These are phyloP conservation scores for Xylaria hypoxylon DNA, from an alignment of 2,329 filamentous ascomycete species.

Conservation along the genomic window DNA sequence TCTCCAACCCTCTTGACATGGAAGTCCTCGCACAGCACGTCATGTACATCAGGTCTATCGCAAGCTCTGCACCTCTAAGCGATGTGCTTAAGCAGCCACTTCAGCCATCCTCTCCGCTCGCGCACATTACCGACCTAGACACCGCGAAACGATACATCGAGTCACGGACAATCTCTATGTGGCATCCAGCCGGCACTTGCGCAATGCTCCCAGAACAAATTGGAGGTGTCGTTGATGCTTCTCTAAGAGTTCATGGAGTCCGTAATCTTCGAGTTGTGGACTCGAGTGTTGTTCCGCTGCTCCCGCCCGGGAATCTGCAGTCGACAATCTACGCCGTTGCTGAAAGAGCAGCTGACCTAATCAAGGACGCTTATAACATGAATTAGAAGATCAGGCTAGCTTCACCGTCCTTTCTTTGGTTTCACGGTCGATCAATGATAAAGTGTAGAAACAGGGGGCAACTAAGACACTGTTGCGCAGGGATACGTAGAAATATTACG, in stretches of 20 bases:
- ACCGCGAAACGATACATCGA: slow-evolving; percentile 51
- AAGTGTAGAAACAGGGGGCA: no score
- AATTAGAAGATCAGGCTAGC: not conserved
- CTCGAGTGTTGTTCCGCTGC: slow-evolving; percentile 39
- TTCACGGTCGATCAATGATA: no score
- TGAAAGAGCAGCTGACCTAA: slow-evolving; percentile 39
- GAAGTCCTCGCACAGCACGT: slow-evolving; percentile 36
- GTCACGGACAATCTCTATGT: slow-evolving; percentile 52
- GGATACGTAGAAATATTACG: no score
- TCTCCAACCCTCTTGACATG: slow-evolving; percentile 31
- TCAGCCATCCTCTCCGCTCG: slow-evolving; percentile 44
- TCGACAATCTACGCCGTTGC: slow-evolving; percentile 40
- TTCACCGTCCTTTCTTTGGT: no score
- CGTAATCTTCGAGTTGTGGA: slow-evolving; percentile 38
- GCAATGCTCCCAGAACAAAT: slow-evolving; percentile 40
- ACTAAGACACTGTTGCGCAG: no score
- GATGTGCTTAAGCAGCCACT: slow-evolving; percentile 55
- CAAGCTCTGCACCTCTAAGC: slow-evolving; percentile 54
- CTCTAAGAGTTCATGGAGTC: slow-evolving; percentile 36
- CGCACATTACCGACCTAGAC: slow-evolving; percentile 44
- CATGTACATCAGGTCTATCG: slow-evolving; percentile 45
- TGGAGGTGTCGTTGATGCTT: slow-evolving; percentile 38
- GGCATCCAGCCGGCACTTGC: slow-evolving; percentile 62
- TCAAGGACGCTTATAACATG: slow-evolving; percentile 26
- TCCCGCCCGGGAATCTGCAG: slow-evolving; percentile 36